Conservation (phyloP, 1,284 basidiomycete species). For the Ceratobasidium sp. region DNA sequence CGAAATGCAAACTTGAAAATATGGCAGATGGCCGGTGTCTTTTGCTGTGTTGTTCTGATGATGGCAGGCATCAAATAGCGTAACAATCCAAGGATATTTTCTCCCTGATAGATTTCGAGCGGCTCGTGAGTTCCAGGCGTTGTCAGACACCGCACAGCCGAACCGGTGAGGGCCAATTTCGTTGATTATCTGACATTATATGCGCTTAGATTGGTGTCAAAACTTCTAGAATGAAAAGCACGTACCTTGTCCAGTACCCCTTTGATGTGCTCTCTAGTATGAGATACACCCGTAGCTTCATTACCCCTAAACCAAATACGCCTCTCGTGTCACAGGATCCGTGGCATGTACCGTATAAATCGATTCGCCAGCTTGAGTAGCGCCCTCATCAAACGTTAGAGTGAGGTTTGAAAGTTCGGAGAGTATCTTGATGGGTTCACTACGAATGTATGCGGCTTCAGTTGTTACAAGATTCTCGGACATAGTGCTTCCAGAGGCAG, state of each 20-base stretch:
- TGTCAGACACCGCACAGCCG: slow-evolving; percentile 50
- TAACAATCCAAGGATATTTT: slow-evolving; percentile 49
- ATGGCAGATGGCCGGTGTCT: slow-evolving; percentile 51
- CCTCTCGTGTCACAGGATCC: slow-evolving; percentile 43
- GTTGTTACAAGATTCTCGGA: slow-evolving; percentile 11
- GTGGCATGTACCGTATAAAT: slow-evolving; percentile 51
- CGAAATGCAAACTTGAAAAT: slow-evolving; percentile 49
- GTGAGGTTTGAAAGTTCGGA: slow-evolving; percentile 43
- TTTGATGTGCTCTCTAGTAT: slow-evolving; percentile 23
- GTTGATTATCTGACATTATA: slow-evolving; percentile 41
- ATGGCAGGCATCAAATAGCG: slow-evolving; percentile 53
- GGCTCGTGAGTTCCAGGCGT: slow-evolving; percentile 53
- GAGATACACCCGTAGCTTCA: slow-evolving; percentile 42
- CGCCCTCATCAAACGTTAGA: slow-evolving; percentile 46
- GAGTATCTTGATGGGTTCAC: slow-evolving; percentile 13
- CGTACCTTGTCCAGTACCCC: slow-evolving; percentile 16
- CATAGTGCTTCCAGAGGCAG: slow-evolving; percentile 15
- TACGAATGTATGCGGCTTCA: slow-evolving; percentile 1
- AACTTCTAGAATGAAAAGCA: background rate
- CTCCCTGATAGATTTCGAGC: slow-evolving; percentile 47
- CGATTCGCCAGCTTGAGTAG: slow-evolving; percentile 43
- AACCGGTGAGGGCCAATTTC: slow-evolving; percentile 49
- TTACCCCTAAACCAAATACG: slow-evolving; percentile 48
- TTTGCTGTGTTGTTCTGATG: slow-evolving; percentile 51
- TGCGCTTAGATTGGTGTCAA: background rate